A percentile compares a stretch with the other conserved stretches of the same genome.
These are phyloP conservation scores for Quercus lobata DNA, from an alignment of 331 rosid species.

Conservation along the genomic window DNA sequence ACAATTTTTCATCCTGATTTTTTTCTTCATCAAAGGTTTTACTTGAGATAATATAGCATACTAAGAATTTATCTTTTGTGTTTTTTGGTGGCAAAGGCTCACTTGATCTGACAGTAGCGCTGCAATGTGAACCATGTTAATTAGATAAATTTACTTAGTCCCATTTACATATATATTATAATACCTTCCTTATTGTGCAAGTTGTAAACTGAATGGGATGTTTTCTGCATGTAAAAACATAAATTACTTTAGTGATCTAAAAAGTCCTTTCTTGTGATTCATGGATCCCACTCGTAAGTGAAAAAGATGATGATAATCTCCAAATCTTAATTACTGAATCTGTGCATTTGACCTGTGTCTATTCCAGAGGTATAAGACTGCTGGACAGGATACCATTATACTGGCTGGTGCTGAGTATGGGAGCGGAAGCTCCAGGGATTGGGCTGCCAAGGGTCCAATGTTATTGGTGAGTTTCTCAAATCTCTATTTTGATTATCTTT, in stretches of 20 bases:
- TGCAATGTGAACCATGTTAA: neutral
- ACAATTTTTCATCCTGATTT: neutral
- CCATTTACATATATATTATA: neutral
- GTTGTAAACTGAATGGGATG: neutral
- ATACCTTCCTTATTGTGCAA: neutral
- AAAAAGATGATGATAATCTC: neutral
- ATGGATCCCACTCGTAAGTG: constrained; percentile 3
- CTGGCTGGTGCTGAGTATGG: constrained; percentile 99
- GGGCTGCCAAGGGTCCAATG: constrained; percentile 99
- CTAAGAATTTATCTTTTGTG: neutral
- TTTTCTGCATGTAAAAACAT: neutral
- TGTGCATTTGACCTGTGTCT: constrained; percentile 18
- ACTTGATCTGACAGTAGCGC: neutral
- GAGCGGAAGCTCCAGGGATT: constrained; percentile 98
- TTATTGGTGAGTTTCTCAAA: constrained; percentile 53
- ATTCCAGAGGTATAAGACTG: constrained; percentile 65
- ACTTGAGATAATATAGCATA: neutral
- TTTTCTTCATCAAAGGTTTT: neutral
- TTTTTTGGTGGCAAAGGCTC: neutral
- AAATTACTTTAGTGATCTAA: neutral
- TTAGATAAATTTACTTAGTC: neutral
- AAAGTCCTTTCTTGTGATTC: neutral
- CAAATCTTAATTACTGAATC: constrained; percentile 4
- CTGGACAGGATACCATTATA: constrained; percentile 73
- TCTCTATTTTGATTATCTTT: neutral